Conservation (phyloP, 495 filamentous ascomycete genomes). For the Talaromyces proteolyticus region DNA sequence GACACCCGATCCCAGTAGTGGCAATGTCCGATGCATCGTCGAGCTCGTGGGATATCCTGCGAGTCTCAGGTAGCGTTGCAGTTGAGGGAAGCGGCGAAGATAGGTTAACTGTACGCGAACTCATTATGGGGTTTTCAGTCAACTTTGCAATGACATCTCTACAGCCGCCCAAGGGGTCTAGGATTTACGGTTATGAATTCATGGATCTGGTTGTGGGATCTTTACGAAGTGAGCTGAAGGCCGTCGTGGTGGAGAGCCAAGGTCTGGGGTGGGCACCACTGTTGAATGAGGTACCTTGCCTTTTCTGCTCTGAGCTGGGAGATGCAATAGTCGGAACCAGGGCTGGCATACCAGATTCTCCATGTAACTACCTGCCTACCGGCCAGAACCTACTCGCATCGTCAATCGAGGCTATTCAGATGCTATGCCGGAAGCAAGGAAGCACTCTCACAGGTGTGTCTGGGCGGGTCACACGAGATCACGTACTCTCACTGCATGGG, state of each 20-base stretch:
- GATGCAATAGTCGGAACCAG: background rate
- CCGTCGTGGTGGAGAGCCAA: slow-evolving; percentile 1
- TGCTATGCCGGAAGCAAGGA: too few relatives aligned
- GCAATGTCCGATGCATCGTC: background rate
- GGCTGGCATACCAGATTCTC: background rate
- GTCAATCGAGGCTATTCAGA: too few relatives aligned
- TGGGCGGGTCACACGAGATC: too few relatives aligned
- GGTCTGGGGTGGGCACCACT: background rate
- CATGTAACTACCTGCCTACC: slow-evolving; percentile 4
- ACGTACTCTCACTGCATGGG: too few relatives aligned
- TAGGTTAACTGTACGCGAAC: background rate
- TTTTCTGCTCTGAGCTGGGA: background rate
- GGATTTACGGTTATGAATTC: slow-evolving; percentile 11
- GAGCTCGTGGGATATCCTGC: background rate
- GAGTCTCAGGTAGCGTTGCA: background rate
- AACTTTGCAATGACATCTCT: background rate
- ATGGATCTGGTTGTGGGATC: slow-evolving; percentile 10
- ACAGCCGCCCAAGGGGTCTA: background rate
- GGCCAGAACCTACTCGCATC: slow-evolving; percentile 6
- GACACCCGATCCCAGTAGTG: background rate
- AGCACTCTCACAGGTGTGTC: too few relatives aligned
- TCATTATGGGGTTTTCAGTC: background rate
- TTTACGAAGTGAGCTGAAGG: background rate
- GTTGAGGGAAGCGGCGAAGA: background rate
- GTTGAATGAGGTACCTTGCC: background rate